A percentile compares a stretch with the other conserved stretches of the same genome.
phyloP scores from a whole-genome alignment of 176 grass and related monocot species.

The Olyra latifolia region DNA sequence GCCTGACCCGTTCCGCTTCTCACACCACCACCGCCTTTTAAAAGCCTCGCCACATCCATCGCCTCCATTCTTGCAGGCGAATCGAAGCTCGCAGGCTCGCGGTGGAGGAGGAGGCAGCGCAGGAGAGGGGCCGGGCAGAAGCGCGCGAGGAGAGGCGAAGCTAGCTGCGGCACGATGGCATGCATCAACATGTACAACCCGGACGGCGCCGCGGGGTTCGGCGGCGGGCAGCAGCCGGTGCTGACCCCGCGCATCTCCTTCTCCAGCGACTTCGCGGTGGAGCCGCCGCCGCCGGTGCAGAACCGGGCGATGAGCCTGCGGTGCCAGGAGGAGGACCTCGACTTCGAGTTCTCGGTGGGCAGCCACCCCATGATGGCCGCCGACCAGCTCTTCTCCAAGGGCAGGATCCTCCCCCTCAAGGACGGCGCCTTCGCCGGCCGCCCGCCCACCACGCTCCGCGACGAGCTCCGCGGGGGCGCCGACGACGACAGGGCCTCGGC shows the following conservation, averaged over 20 bases:
- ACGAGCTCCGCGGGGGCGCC: conserved; percentile 55
- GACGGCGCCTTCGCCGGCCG: conserved; percentile 29
- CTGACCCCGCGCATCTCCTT: conserved; percentile 91
- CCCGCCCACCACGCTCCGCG: conserved; percentile 48
- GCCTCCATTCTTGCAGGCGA: not conserved
- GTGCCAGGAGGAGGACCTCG: conserved; percentile 60
- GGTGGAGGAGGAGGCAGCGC: conserved; percentile 12
- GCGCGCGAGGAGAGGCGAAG: conserved; percentile 15
- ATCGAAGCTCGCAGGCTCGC: not conserved
- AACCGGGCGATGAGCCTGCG: conserved; percentile 53
- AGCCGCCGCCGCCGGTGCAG: conserved; percentile 52
- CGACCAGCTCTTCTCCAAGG: conserved; percentile 99
- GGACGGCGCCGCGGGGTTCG: conserved; percentile 51
- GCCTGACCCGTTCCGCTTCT: not conserved
- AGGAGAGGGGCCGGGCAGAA: conserved; percentile 28
- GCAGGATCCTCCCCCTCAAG: conserved; percentile 81
- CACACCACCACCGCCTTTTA: conserved; percentile 25
- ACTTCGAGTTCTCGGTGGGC: conserved; percentile 95
- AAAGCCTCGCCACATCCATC: conserved; percentile 4
- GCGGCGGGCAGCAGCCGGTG: conserved; percentile 31
- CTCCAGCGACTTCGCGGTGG: conserved; percentile 92
- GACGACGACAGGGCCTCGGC: conserved; percentile 31
- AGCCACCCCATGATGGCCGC: conserved; percentile 91
- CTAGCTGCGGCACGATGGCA: conserved; percentile 49
- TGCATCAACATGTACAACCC: conserved; percentile 94